A percentile compares a stretch with the other conserved stretches of the same genome.
phyloP scores from a whole-genome alignment of 1,139 yeast genomes.

The Yamadazyma trypodendri region DNA sequence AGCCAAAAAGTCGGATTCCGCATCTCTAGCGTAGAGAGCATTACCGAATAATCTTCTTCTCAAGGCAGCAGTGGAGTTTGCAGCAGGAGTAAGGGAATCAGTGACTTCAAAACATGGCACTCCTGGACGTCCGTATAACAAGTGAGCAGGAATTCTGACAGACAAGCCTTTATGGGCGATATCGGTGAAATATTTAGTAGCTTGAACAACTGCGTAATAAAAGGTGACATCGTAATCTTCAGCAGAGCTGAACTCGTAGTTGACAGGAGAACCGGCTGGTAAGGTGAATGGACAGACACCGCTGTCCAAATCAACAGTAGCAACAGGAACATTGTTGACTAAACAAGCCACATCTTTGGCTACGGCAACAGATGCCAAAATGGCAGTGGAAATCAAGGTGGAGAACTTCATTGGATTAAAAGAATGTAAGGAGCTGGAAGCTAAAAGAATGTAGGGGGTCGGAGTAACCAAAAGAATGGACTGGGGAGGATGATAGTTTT shows the following conservation, averaged over 20 bases:
- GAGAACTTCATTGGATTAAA: slow-evolving; percentile 14
- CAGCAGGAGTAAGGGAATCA: slow-evolving; percentile 23
- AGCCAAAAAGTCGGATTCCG: slow-evolving; percentile 21
- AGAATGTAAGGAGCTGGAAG: slow-evolving; percentile 5
- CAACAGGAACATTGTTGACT: slow-evolving; percentile 30
- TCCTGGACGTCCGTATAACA: slow-evolving; percentile 25
- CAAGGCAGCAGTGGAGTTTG: slow-evolving; percentile 42
- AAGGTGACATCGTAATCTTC: slow-evolving; percentile 36
- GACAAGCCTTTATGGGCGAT: slow-evolving; percentile 34
- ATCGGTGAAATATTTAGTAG: slow-evolving; percentile 31
- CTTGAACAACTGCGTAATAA: slow-evolving; percentile 31
- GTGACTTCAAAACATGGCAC: slow-evolving; percentile 29
- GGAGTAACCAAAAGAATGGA: not conserved
- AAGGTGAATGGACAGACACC: slow-evolving; percentile 41
- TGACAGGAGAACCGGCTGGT: slow-evolving; percentile 28
- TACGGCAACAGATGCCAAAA: slow-evolving; percentile 12
- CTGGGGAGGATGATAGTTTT: not conserved
- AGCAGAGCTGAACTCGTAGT: slow-evolving; percentile 24
- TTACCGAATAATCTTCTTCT: slow-evolving; percentile 29
- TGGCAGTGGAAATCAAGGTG: slow-evolving; percentile 15
- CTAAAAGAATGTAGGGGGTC: too few species aligned
- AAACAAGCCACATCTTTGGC: slow-evolving; percentile 34
- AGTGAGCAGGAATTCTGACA: slow-evolving; percentile 33
- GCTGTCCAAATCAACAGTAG: slow-evolving; percentile 41
- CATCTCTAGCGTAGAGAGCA: slow-evolving; percentile 13